phyloP scores from a whole-genome alignment of 1,284 basidiomycete genomes.

The Pascua sp. region DNA sequence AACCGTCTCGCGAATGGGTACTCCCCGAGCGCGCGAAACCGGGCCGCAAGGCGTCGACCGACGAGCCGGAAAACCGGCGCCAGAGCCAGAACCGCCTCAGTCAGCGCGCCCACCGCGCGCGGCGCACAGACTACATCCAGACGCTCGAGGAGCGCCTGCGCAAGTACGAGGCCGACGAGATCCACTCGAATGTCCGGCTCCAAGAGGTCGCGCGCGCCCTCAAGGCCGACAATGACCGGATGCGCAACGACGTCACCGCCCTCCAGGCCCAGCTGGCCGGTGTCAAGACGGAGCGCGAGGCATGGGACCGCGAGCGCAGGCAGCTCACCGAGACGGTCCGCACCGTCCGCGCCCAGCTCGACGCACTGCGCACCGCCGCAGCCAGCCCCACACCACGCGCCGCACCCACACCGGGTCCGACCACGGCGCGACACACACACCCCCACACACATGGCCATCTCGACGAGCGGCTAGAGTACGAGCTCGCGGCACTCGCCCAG shows the following conservation, averaged over 20 bases:
- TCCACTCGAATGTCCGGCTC: conserved; percentile 79
- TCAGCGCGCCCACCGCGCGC: conserved; percentile 84
- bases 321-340: conserved; percentile 7
- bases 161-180: conserved; percentile 82
- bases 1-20: conserved; percentile 81
- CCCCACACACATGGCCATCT: not conserved
- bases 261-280: conserved; percentile 63
- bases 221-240: conserved; percentile 71
- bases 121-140: conserved; percentile 84
- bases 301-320: conserved; percentile 14
- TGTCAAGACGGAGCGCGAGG: conserved; percentile 57
- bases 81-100: conserved; percentile 63
- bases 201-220: conserved; percentile 79
- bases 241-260: conserved; percentile 52
- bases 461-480: conserved; percentile 7
- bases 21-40: conserved; percentile 85
- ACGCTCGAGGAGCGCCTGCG: conserved; percentile 82
- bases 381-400: too few relatives aligned
- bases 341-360: conserved; percentile 8
- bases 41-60: conserved; percentile 80
- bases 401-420: too few relatives aligned
- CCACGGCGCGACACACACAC: too few relatives aligned
- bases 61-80: conserved; percentile 50
- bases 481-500: conserved; percentile 5
- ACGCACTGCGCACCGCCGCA: not conserved